Conservation (phyloP, 2,329 filamentous ascomycete genomes). For the Cladobotryum mycophilum region DNA sequence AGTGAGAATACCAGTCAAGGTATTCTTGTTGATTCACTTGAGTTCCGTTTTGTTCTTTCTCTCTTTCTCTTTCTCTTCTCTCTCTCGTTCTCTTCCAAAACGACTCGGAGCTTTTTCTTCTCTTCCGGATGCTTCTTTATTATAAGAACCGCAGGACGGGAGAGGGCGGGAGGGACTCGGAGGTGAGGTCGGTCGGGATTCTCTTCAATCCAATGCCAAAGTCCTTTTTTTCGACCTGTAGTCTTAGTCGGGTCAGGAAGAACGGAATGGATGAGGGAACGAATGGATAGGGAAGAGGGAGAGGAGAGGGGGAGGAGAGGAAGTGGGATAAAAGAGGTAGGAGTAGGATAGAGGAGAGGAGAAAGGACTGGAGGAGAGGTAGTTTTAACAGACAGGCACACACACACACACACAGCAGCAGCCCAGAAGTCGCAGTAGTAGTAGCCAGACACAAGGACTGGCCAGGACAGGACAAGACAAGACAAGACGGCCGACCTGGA, state of each 20-base stretch:
- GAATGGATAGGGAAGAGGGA: slow-evolving; percentile 44
- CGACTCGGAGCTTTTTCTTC: slow-evolving; percentile 20
- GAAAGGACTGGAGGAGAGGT: slow-evolving; percentile 51
- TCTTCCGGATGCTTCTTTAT: slow-evolving; percentile 20
- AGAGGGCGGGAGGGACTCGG: slow-evolving; percentile 16
- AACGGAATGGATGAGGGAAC: slow-evolving; percentile 47
- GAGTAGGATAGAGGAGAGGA: slow-evolving; percentile 48
- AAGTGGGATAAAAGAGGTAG: slow-evolving; percentile 37
- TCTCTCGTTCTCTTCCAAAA: slow-evolving; percentile 13
- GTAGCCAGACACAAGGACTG: no score
- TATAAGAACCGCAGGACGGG: slow-evolving; percentile 20
- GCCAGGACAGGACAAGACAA: no score
- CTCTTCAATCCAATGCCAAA: slow-evolving; percentile 29
- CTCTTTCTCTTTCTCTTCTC: slow-evolving; percentile 18
- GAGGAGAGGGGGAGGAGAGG: slow-evolving; percentile 39
- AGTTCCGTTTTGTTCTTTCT: slow-evolving; percentile 21
- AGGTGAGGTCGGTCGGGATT: slow-evolving; percentile 23
- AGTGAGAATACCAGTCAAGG: slow-evolving; percentile 34
- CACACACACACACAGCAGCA: no score
- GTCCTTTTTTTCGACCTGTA: slow-evolving; percentile 29
- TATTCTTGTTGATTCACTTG: slow-evolving; percentile 17
- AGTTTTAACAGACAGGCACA: slow-evolving; percentile 27
- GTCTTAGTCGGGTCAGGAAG: slow-evolving; percentile 37
- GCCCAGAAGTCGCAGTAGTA: no score
- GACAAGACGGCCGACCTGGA: background rate